phyloP scores from a whole-genome alignment of 1,284 basidiomycete genomes.

The Cryptococcus maquisensis region DNA sequence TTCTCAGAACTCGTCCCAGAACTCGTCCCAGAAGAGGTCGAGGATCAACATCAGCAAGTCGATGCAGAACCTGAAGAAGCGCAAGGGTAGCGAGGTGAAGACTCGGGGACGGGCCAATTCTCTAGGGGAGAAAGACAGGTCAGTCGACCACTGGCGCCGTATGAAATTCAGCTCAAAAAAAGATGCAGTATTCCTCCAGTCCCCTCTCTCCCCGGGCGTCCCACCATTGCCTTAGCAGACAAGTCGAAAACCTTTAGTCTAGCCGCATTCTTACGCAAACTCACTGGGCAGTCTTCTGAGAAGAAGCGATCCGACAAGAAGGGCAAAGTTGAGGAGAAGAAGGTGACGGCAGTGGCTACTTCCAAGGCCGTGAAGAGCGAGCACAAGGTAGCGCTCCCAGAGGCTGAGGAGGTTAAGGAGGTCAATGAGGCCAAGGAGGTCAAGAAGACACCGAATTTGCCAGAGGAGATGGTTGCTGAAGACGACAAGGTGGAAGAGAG shows the following conservation, averaged over 20 bases:
- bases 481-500: not conserved
- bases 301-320: not conserved
- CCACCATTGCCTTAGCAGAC: slow-evolving; percentile 1
- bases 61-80: slow-evolving; percentile 17
- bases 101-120: slow-evolving; percentile 6
- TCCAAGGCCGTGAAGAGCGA: not conserved
- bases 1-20: not conserved
- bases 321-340: not conserved
- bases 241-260: slow-evolving; percentile 17
- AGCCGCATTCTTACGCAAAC: slow-evolving; percentile 27
- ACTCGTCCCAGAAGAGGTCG: slow-evolving; percentile 4
- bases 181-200: slow-evolving; percentile 3
- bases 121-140: slow-evolving; percentile 9
- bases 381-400: not conserved
- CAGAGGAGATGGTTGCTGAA: not conserved
- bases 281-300: slow-evolving; percentile 23
- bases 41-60: slow-evolving; percentile 16
- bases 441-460: not conserved
- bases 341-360: not conserved
- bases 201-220: not conserved
- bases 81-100: slow-evolving; percentile 3
- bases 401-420: not conserved
- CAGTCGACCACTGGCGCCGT: not conserved
- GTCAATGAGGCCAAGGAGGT: not conserved
- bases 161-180: not conserved